A percentile compares a stretch with the other conserved stretches of the same genome.
phyloP scores from a whole-genome alignment of 495 filamentous ascomycete species.

The Neurospora africana region DNA sequence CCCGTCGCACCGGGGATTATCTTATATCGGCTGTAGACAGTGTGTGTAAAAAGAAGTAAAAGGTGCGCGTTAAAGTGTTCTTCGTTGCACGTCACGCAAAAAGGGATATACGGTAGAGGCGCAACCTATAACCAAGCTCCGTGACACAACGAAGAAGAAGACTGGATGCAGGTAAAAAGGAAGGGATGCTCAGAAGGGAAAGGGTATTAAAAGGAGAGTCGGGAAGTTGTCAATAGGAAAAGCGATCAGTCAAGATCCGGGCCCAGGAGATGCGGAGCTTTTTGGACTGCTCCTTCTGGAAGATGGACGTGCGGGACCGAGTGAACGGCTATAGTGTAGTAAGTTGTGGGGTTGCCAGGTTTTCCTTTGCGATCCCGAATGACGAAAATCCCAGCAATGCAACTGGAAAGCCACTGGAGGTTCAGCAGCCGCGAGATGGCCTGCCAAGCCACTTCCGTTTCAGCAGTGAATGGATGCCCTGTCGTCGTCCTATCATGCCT shows the following conservation, averaged over 20 bases:
- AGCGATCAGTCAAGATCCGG: neutral
- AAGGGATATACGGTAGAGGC: neutral
- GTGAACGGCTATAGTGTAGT: no score
- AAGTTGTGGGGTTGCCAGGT: neutral
- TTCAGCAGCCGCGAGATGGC: neutral
- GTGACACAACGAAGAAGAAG: neutral
- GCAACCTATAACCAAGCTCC: neutral
- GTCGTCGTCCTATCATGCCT: neutral
- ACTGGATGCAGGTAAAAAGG: neutral
- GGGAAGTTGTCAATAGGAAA: neutral
- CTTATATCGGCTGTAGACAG: neutral
- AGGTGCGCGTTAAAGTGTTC: neutral
- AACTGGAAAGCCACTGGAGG: neutral
- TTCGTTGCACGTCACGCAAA: neutral
- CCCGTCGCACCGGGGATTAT: neutral
- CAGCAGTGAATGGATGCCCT: neutral
- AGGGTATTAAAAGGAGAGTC: slow-evolving; percentile 1
- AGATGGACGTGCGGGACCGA: slow-evolving; percentile 1
- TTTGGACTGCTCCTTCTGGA: slow-evolving; percentile 7
- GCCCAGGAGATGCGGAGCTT: slow-evolving; percentile 2
- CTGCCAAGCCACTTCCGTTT: neutral
- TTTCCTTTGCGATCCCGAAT: slow-evolving; percentile 1
- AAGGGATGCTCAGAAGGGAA: neutral
- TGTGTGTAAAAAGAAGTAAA: neutral
- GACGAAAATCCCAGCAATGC: slow-evolving; percentile 14